A percentile compares a stretch with the other conserved stretches of the same genome.
phyloP scores from a whole-genome alignment of 2,329 filamentous ascomycete genomes.

The Coniochaeta sp. region DNA sequence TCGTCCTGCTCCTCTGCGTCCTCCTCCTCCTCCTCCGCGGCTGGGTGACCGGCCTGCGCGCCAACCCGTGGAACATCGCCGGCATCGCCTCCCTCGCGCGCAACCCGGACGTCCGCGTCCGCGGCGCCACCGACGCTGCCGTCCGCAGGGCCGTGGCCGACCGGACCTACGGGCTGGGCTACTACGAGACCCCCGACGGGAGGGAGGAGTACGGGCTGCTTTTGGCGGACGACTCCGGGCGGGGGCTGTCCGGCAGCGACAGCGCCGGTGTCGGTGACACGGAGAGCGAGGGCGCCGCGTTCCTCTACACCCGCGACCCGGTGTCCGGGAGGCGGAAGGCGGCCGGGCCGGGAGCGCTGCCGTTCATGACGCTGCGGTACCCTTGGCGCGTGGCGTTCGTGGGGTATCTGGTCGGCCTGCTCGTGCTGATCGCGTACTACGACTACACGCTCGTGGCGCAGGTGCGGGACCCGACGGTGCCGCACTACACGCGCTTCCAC shows the following conservation, averaged over 20 bases:
- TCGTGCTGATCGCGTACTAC: conserved; percentile 32
- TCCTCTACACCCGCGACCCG: conserved; percentile 5
- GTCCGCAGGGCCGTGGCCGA: conserved; percentile 14
- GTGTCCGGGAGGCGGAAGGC: neutral
- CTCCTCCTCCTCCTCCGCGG: conserved; percentile 20
- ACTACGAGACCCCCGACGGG: conserved; percentile 15
- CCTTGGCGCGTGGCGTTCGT: conserved; percentile 25
- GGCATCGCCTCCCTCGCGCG: conserved; percentile 26
- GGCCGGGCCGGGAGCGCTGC: conserved; percentile 10
- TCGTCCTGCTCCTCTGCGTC: conserved; percentile 20
- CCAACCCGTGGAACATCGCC: conserved; percentile 32
- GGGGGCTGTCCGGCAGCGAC: conserved; percentile 12
- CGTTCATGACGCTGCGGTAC: conserved; percentile 27
- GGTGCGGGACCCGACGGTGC: conserved; percentile 4
- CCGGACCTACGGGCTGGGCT: conserved; percentile 24
- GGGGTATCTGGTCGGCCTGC: conserved; percentile 22
- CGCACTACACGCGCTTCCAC: conserved; percentile 14
- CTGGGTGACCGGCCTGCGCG: conserved; percentile 29
- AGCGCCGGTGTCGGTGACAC: neutral
- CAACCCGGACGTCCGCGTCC: conserved; percentile 19
- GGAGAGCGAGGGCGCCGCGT: neutral
- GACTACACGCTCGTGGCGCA: conserved; percentile 12
- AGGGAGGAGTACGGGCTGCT: conserved; percentile 24
- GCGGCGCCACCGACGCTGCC: conserved; percentile 10
- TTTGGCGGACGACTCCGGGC: conserved; percentile 17